These are phyloP conservation scores for Brassica carinata DNA, from an alignment of 345 rosid genomes.

Conservation along the genomic window DNA sequence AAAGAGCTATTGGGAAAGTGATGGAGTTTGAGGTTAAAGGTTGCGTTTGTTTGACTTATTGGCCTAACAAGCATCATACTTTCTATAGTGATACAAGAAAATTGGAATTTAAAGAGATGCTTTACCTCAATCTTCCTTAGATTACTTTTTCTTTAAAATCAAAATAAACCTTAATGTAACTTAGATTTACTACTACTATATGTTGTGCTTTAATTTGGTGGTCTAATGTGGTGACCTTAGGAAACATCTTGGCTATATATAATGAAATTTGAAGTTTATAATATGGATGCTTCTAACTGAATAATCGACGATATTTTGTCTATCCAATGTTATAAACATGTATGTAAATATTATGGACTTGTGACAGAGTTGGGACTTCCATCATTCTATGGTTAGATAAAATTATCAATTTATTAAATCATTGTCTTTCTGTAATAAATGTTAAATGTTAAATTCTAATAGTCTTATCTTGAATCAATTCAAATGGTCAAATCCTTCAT, in stretches of 20 bases:
- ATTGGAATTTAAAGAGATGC: constrained; percentile 68
- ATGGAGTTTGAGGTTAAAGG: constrained; percentile 89
- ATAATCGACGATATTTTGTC: not conserved
- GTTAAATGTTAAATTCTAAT: no score
- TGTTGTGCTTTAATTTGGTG: not conserved
- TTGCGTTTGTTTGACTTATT: constrained; percentile 86
- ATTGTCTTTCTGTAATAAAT: not conserved
- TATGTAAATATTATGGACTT: not conserved
- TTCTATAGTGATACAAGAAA: constrained; percentile 75
- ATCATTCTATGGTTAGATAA: not conserved
- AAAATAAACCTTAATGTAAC: not conserved
- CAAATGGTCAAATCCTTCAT: no score
- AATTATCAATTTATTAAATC: not conserved
- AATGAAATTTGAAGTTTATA: not conserved
- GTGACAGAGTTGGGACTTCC: not conserved
- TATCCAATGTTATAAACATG: not conserved
- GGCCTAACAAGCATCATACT: constrained; percentile 83
- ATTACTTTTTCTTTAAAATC: not conserved
- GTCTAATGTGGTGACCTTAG: not conserved
- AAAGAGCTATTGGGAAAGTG: constrained; percentile 52
- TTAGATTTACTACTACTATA: not conserved
- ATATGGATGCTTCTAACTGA: not conserved
- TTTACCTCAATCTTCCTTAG: constrained; percentile 57
- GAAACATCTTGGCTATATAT: not conserved
- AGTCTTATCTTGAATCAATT: no score